Percentiles rank a stretch among this genome's conserved stretches.
Evolutionary conservation across 306 rosid species (phyloP).

Genomic region (Datisca glomerata): DNA sequence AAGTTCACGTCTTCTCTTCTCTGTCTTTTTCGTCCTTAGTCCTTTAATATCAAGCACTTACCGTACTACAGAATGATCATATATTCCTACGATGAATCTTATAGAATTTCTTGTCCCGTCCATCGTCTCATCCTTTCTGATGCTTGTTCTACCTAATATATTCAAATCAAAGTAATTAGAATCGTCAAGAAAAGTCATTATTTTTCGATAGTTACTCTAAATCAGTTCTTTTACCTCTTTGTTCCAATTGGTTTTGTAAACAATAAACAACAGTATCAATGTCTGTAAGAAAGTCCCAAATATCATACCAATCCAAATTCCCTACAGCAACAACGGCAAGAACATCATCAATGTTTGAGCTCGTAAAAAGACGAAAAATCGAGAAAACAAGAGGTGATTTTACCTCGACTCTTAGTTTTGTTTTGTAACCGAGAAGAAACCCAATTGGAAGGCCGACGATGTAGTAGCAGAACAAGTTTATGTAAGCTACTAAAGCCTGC

Average conservation of each 20-base stretch:
- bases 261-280: constrained; percentile 38
- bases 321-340: constrained; percentile 34
- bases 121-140: no score
- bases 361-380: no score
- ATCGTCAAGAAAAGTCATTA: no score
- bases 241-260: constrained; percentile 73
- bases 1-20: no score
- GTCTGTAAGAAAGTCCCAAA: constrained; percentile 81
- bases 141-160: no score
- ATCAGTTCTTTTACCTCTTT: constrained; percentile 83
- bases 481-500: constrained; percentile 83
- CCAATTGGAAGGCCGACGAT: constrained; percentile 77
- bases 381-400: neutral
- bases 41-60: no score
- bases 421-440: constrained; percentile 60
- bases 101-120: no score
- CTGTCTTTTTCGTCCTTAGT: no score
- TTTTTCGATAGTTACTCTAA: no score
- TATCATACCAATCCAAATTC: constrained; percentile 93
- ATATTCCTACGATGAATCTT: no score
- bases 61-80: no score
- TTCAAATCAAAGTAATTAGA: no score
- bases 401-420: constrained; percentile 54
- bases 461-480: constrained; percentile 71
- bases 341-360: neutral